A percentile compares a stretch with the other conserved stretches of the same genome.
Conservation (phyloP, 768 basidiomycete genomes). For the Plicaturopsis crispa region DNA sequence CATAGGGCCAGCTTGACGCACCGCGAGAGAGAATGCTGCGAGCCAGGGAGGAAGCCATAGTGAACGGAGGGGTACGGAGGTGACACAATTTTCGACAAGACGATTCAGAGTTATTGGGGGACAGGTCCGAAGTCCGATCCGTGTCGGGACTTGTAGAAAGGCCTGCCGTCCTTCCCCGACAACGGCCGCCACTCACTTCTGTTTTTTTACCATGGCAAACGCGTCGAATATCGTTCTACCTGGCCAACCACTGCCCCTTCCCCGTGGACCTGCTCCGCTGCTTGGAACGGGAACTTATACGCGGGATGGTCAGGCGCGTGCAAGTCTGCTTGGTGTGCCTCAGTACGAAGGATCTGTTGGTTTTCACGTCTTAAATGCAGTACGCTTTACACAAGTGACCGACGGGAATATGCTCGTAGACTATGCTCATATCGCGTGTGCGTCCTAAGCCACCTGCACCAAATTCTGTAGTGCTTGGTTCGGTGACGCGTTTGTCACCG, state of each 20-base stretch:
- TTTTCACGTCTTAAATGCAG: constrained; percentile 22
- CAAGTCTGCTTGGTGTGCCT: constrained; percentile 64
- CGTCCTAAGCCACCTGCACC: constrained; percentile 70
- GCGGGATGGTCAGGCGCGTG: constrained; percentile 55
- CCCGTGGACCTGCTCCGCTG: constrained; percentile 45
- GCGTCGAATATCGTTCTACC: constrained; percentile 45
- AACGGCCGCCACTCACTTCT: too few species aligned
- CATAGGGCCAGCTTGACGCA: constrained; percentile 24
- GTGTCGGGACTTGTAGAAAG: too few species aligned
- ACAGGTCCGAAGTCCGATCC: too few species aligned
- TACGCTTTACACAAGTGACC: constrained; percentile 1
- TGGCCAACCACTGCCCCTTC: constrained; percentile 66
- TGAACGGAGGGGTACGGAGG: constrained; percentile 15
- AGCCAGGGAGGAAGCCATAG: constrained; percentile 59
- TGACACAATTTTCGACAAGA: constrained; percentile 17
- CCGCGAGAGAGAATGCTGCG: constrained; percentile 63
- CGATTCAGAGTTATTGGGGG: too few species aligned
- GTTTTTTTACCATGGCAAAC: constrained; percentile 1
- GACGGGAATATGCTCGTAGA: constrained; percentile 34
- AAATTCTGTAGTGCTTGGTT: constrained; percentile 75
- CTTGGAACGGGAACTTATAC: constrained; percentile 62
- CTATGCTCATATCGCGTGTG: constrained; percentile 52
- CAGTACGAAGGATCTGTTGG: constrained; percentile 59
- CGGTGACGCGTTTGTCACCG: constrained; percentile 76
- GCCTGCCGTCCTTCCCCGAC: too few species aligned